Evolutionary conservation across 176 grass and related monocot species (phyloP).

Genomic region (Hordeum vulgare): MorexV3_pseudomolecules_assembly NC_058521.1:49408040-49408539

Average conservation of each 20-base stretch:
- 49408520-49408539: constrained; percentile 36
- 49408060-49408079: neutral
- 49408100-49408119: constrained; percentile 16
- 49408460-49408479: neutral
- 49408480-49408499: neutral
- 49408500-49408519: constrained; percentile 60
- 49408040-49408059: neutral
- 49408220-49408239: too few species aligned
- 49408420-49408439: constrained; percentile 37
- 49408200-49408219: neutral
- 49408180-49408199: neutral
- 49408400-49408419: constrained; percentile 29
- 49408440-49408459: constrained; percentile 27
- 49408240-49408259: neutral
- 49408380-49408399: constrained; percentile 26
- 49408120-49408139: neutral
- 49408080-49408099: neutral
- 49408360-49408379: constrained; percentile 32
- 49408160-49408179: neutral
- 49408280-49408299: constrained; percentile 28
- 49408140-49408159: neutral
- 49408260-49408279: constrained; percentile 24
- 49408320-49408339: neutral
- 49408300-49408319: constrained; percentile 16
- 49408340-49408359: constrained; percentile 8